Base-by-base conservation (phyloP, 1,284 basidiomycete species). In the Polyporus tsugae region DNA sequence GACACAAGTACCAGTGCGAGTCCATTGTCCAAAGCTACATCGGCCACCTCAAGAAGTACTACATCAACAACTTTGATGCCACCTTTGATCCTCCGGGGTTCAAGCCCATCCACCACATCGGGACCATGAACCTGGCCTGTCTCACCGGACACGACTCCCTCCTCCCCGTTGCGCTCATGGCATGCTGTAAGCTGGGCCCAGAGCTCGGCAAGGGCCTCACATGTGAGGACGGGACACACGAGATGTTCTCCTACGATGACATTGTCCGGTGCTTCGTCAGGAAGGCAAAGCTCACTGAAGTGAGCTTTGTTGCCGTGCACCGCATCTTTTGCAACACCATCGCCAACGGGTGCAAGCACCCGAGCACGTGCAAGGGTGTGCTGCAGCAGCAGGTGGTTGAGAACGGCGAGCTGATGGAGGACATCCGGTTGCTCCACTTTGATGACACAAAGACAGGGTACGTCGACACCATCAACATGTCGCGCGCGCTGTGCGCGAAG, bases 161-260 rank as follows among this genome's bases (percentile, higher is more conserved):
- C 53, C 63, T 67, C 55, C 65, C 65, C 63, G 53, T 60, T 42
- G 69, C 69, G 60, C 69, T 70, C 53, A 62, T 67, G 63, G 58
- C 44, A 19, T 70, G 69, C 63, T 64, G 65, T 57, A 53, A 53
- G 60, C 65, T 70, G 42, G 65, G 55, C 42, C 13, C 58, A 1
- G 64, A 65, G 25, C 39, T 63, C 52, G 42, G 44, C 62, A 6
- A 62, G n/a, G 64, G 68, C 38, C 64, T 64, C 67, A 15, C 41
- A n/a, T 63, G 67, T 52, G 63, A 68, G 59, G 67, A 68, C 63
- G 63, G 67, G 29, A 62, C 58, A 52, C 59, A 13, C 15, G 67
- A 68, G 60, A 55, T 38, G 35, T 42, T 68, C 13, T 38, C 63
- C 3, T 5, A 35, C 17, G 49, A 61, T 35, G 67, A 68, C 53